Percentiles rank a stretch among this genome's conserved stretches.
phyloP scores from a whole-genome alignment of 805 yeast species.

The Metschnikowia cerradonensis region DNA sequence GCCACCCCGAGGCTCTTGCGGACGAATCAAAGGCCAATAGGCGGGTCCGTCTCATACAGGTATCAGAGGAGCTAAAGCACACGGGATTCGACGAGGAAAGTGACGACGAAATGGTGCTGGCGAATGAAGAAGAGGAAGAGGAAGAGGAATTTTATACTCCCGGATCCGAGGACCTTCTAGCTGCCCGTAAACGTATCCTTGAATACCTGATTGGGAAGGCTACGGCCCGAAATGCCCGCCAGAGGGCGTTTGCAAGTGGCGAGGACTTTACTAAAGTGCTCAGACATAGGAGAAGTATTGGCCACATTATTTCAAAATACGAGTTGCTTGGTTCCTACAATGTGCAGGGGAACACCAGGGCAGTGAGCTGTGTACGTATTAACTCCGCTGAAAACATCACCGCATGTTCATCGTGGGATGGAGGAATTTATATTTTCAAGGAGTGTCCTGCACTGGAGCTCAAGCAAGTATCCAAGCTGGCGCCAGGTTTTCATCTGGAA shows the following conservation, averaged over 20 bases:
- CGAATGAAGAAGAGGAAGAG: slow-evolving; percentile 51
- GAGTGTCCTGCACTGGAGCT: slow-evolving; percentile 4
- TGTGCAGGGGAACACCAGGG: slow-evolving; percentile 54
- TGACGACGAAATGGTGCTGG: slow-evolving; percentile 10
- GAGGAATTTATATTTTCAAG: slow-evolving; percentile 51
- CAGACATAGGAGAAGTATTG: slow-evolving; percentile 43
- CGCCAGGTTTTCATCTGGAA: slow-evolving; percentile 49
- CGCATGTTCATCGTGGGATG: slow-evolving; percentile 84
- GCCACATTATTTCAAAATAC: slow-evolving; percentile 27
- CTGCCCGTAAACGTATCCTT: slow-evolving; percentile 52
- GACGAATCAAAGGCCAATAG: slow-evolving; percentile 62
- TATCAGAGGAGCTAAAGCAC: slow-evolving; percentile 33
- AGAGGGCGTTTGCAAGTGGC: slow-evolving; percentile 23
- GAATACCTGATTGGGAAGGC: slow-evolving; percentile 48
- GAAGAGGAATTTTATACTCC: slow-evolving; percentile 86
- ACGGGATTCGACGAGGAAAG: slow-evolving; percentile 5
- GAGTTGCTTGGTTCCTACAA: slow-evolving; percentile 66
- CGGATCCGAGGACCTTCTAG: slow-evolving; percentile 52
- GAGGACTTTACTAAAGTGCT: slow-evolving; percentile 42
- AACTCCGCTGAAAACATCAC: slow-evolving; percentile 36
- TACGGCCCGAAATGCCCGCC: slow-evolving; percentile 33
- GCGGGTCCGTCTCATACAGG: slow-evolving; percentile 51
- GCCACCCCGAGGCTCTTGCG: slow-evolving; percentile 52
- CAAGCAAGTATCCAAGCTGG: slow-evolving; percentile 19
- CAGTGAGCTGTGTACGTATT: slow-evolving; percentile 56